A percentile compares a stretch with the other conserved stretches of the same genome.
Evolutionary conservation across 768 basidiomycete genomes (phyloP).

Genomic region (Obba rivulosa): DNA sequence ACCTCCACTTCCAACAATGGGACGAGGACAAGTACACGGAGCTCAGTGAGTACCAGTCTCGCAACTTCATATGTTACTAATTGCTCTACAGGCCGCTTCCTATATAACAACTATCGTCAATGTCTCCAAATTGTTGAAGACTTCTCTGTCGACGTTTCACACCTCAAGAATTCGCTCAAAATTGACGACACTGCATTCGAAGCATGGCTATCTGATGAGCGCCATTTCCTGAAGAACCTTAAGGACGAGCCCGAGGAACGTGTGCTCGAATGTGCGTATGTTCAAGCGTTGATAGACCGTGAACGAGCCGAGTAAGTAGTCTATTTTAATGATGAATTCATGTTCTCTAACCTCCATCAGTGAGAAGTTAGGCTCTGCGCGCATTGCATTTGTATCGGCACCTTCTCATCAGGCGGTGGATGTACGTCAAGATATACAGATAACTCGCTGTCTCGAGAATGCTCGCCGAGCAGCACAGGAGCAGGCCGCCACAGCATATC

Average conservation of each 20-base stretch:
- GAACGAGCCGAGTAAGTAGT: slow-evolving; percentile 1
- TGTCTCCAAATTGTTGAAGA: neutral
- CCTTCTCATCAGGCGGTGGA: neutral
- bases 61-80: neutral
- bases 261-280: slow-evolving; percentile 1
- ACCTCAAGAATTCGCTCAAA: neutral
- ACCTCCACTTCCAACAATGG: slow-evolving; percentile 16
- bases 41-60: slow-evolving; percentile 4
- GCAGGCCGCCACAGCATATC: neutral
- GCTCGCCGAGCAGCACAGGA: neutral
- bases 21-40: slow-evolving; percentile 16
- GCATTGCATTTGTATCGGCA: neutral
- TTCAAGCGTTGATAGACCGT: neutral
- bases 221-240: neutral
- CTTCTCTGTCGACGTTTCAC: neutral
- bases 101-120: slow-evolving; percentile 5
- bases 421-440: neutral
- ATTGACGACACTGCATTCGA: slow-evolving; percentile 1
- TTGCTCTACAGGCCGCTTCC: neutral
- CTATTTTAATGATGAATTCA: neutral
- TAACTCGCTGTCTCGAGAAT: neutral
- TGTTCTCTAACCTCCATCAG: neutral
- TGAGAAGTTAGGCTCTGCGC: neutral
- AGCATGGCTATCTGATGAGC: neutral
- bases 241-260: slow-evolving; percentile 1